Evolutionary conservation across 1,139 yeast species (phyloP), one percentile per base, ranked within the genome.

Genomic region (Taphrina sp.): DNA sequence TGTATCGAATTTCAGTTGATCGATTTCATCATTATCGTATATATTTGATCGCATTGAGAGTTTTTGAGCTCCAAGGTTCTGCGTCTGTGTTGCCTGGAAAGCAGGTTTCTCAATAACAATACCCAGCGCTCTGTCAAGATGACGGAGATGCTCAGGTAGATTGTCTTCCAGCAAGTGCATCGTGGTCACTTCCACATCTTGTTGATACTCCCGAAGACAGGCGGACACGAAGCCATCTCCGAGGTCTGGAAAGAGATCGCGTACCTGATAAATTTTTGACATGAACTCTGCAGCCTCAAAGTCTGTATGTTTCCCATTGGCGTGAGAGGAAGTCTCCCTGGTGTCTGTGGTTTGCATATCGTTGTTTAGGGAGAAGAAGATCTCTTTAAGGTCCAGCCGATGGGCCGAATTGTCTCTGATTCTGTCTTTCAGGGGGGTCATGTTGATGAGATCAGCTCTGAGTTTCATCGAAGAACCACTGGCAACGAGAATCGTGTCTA

Each of bases 221-320:
- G 47, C 36, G 19, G 38, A 47, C 7, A 51, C 39, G 17, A 33
- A 51, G 24, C 46, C 55, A 16, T 51, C 55, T 2, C 49, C 46
- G 14, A 26, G 20, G 17, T 41, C 55, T 12, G 55, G 55, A 41
- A 51, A 51, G 7, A 51, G 22, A 31, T 51, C 55, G 38, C 39
- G 38, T 12, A 51, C 29, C 31, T 51, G 55, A 12, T 37, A 28
- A 23, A 51, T 51, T 17, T 26, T 42, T 16, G 47, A 51, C 5
- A 51, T 12, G 29, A 43, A 12, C 29, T 43, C 37, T 7, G 29
- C 47, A n/a, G 47, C 47, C 10, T 43, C 17, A 12, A 26, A 26
- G 7, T 12, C 31, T 7, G 31, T 7, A n/a, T n/a, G n/a, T n/a
- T n/a, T n/a, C 10, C 31, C 31, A 26, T 26, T 26, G 7, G 31